Conservation (phyloP, 768 basidiomycete genomes). For the Chiua virens region DNA sequence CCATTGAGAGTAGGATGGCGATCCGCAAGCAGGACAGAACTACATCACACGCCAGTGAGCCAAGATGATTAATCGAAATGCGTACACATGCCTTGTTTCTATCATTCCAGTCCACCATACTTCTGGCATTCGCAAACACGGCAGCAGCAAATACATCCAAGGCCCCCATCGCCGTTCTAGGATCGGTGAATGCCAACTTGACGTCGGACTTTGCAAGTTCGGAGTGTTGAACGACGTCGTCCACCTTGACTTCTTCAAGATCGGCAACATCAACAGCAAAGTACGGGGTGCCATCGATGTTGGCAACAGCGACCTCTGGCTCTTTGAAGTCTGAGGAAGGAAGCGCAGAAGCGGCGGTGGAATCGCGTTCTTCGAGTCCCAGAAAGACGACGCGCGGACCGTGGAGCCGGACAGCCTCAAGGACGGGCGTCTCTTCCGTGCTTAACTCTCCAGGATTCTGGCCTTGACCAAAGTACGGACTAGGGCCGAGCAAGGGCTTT, state of each 20-base stretch:
- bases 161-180: conserved; percentile 53
- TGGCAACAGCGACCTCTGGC: conserved; percentile 51
- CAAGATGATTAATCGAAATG: neutral
- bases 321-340: conserved; percentile 66
- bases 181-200: conserved; percentile 60
- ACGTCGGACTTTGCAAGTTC: conserved; percentile 38
- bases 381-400: conserved; percentile 73
- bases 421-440: conserved; percentile 26
- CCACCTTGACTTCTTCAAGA: conserved; percentile 43
- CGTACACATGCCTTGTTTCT: conserved; percentile 67
- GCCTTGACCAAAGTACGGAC: conserved; percentile 73
- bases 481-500: conserved; percentile 60
- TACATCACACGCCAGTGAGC: conserved; percentile 28
- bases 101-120: conserved; percentile 90
- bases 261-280: conserved; percentile 79
- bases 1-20: conserved; percentile 82
- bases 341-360: conserved; percentile 46
- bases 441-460: conserved; percentile 39
- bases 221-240: conserved; percentile 41
- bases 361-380: conserved; percentile 65
- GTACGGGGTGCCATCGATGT: conserved; percentile 79
- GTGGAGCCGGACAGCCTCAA: conserved; percentile 60
- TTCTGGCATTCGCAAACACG: conserved; percentile 75
- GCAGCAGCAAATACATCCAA: conserved; percentile 68
- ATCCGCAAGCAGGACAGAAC: conserved; percentile 91